A percentile compares a stretch with the other conserved stretches of the same genome.
Conservation (phyloP, 345 rosid genomes). For the Pugionium cornutum region DNA sequence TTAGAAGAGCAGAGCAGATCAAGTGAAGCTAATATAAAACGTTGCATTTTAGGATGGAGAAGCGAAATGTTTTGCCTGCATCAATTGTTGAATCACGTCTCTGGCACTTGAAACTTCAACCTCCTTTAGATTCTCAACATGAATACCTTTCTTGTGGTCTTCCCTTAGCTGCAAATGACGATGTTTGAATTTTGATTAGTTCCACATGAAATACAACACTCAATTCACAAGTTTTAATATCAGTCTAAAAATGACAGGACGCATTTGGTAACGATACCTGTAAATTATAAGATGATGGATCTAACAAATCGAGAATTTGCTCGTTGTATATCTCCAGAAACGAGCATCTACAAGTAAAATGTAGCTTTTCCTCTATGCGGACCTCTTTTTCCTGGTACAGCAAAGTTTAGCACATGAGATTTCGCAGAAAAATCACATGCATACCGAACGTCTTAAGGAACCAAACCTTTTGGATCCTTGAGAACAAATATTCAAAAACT, state of each 20-base stretch:
- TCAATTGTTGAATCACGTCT: slow-evolving; percentile 86
- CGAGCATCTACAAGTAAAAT: slow-evolving; percentile 85
- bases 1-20: neutral
- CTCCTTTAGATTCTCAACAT: slow-evolving; percentile 95
- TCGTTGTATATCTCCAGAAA: slow-evolving; percentile 97
- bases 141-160: slow-evolving; percentile 86
- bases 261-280: slow-evolving; percentile 52
- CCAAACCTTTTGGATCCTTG: slow-evolving; percentile 89
- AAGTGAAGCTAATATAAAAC: neutral
- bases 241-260: neutral
- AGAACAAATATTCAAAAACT: slow-evolving; percentile 85
- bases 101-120: slow-evolving; percentile 83
- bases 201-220: too few relatives aligned
- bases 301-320: slow-evolving; percentile 94
- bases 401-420: slow-evolving; percentile 11
- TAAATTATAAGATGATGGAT: slow-evolving; percentile 77
- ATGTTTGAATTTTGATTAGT: neutral
- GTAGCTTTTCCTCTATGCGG: slow-evolving; percentile 80
- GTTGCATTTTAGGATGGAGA: neutral
- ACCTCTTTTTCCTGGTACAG: slow-evolving; percentile 75
- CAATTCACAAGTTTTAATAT: neutral
- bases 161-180: slow-evolving; percentile 69
- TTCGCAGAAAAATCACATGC: neutral
- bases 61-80: slow-evolving; percentile 55
- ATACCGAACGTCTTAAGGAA: neutral